Evolutionary conservation across 441 rosid species (phyloP).

Genomic region (Gossypium armourianum): DNA sequence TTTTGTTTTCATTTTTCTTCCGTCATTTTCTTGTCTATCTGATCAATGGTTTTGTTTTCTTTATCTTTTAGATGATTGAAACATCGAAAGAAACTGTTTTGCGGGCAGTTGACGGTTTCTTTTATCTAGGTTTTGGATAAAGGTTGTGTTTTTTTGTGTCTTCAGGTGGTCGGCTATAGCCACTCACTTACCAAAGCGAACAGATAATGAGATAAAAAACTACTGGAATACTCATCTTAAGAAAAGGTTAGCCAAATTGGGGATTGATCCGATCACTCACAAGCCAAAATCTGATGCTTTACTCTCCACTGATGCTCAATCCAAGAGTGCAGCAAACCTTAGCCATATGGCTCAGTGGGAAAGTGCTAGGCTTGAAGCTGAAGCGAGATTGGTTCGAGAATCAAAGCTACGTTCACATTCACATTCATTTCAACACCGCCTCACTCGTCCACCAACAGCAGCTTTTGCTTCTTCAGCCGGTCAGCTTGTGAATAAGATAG

Average conservation of each 20-base stretch:
- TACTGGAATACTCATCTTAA: conserved; percentile 95
- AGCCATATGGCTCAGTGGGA: conserved; percentile 99
- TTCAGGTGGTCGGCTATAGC: conserved; percentile 97
- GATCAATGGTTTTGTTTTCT: conserved; percentile 35
- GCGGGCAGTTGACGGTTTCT: conserved; percentile 16
- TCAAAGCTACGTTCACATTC: conserved; percentile 63
- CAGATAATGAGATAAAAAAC: conserved; percentile 91
- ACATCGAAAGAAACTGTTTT: conserved; percentile 5
- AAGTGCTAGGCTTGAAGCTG: conserved; percentile 88
- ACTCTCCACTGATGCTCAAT: conserved; percentile 44
- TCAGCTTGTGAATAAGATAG: conserved; percentile 15
- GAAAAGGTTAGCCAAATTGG: conserved; percentile 81
- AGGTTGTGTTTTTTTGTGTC: conserved; percentile 13
- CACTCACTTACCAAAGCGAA: conserved; percentile 76
- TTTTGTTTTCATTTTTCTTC: background rate
- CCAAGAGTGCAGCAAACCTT: conserved; percentile 78
- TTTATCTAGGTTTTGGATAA: conserved; percentile 8
- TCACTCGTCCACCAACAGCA: background rate
- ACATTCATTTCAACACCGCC: conserved; percentile 17
- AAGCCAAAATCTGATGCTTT: conserved; percentile 72
- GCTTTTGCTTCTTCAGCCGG: conserved; percentile 18
- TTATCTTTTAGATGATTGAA: conserved; percentile 1
- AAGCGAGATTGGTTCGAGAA: conserved; percentile 74
- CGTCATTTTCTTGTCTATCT: background rate
- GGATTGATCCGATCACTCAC: conserved; percentile 94